Evolutionary conservation across 768 basidiomycete genomes (phyloP).

Genomic region (Leucocoprinus sp.): DNA sequence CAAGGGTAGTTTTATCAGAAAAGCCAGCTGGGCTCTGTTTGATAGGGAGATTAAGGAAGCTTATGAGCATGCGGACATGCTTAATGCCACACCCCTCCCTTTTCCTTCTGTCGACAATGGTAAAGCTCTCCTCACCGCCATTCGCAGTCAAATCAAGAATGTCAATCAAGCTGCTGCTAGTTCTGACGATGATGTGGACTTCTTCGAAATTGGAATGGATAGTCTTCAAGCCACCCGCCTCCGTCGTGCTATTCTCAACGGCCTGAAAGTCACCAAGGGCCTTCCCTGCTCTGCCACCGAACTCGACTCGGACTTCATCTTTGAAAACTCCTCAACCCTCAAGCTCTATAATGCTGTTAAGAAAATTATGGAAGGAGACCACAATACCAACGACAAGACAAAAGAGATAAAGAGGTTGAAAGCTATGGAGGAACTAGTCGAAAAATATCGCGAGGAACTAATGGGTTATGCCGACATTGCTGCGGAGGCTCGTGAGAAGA

Average conservation of each 20-base stretch:
- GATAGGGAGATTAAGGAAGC: constrained; percentile 25
- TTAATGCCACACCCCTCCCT: constrained; percentile 19
- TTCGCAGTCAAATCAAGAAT: constrained; percentile 18
- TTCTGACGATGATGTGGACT: constrained; percentile 21
- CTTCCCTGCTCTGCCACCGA: constrained; percentile 9
- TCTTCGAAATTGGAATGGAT: constrained; percentile 35
- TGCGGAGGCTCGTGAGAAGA: constrained; percentile 7
- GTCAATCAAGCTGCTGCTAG: constrained; percentile 12
- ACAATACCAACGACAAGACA: constrained; percentile 4
- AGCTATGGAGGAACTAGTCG: constrained; percentile 23
- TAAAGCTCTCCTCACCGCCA: constrained; percentile 15
- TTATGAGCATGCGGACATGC: constrained; percentile 22
- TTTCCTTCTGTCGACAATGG: constrained; percentile 15
- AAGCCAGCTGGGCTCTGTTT: constrained; percentile 24
- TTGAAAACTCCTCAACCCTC: constrained; percentile 21
- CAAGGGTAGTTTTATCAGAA: constrained; percentile 30
- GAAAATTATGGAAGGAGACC: constrained; percentile 16
- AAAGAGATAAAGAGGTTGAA: constrained; percentile 13
- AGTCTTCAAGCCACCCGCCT: constrained; percentile 30
- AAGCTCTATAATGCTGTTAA: constrained; percentile 18
- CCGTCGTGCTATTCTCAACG: constrained; percentile 21
- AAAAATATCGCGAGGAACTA: constrained; percentile 18
- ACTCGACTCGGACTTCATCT: constrained; percentile 23
- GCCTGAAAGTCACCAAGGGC: constrained; percentile 18
- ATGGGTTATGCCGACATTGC: constrained; percentile 7